Conservation (phyloP, 75 land plant species). For the Picea sitchensis region DNA sequence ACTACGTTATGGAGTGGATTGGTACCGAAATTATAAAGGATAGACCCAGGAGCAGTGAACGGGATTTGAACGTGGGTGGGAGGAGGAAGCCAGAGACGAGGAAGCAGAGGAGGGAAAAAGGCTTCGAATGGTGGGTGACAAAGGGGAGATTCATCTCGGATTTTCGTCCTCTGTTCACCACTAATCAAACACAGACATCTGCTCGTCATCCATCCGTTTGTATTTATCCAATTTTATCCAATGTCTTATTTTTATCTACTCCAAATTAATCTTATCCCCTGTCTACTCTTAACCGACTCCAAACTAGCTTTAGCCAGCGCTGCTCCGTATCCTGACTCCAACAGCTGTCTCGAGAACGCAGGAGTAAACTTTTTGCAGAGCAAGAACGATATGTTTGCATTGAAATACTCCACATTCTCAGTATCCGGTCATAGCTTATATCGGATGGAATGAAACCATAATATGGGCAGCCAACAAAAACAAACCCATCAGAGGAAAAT, state of each 20-base stretch:
- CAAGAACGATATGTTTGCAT: constrained; percentile 4
- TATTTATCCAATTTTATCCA: no score
- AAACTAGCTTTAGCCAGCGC: no score
- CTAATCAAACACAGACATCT: no score
- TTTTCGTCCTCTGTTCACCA: not conserved
- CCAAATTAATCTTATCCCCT: no score
- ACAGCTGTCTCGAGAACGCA: no score
- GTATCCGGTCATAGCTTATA: constrained; percentile 7
- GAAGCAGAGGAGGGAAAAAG: constrained; percentile 19
- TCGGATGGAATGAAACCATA: not conserved
- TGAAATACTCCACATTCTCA: not conserved
- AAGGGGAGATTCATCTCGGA: no score
- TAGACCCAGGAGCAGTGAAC: constrained; percentile 29
- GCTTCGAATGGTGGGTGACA: constrained; percentile 56
- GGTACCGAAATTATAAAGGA: constrained; percentile 47
- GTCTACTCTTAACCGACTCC: no score
- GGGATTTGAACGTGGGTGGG: not conserved
- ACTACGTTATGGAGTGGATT: constrained; percentile 87
- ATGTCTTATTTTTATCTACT: no score
- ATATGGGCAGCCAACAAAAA: constrained; percentile 28
- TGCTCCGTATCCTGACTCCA: no score
- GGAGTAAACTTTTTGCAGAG: not conserved
- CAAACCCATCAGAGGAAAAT: constrained; percentile 10
- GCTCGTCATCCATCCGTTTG: no score
- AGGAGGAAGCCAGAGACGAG: constrained; percentile 17